Evolutionary conservation across 1,139 yeast species (phyloP), one percentile per base, ranked within the genome.

Genomic region (Yarrowia galli): DNA sequence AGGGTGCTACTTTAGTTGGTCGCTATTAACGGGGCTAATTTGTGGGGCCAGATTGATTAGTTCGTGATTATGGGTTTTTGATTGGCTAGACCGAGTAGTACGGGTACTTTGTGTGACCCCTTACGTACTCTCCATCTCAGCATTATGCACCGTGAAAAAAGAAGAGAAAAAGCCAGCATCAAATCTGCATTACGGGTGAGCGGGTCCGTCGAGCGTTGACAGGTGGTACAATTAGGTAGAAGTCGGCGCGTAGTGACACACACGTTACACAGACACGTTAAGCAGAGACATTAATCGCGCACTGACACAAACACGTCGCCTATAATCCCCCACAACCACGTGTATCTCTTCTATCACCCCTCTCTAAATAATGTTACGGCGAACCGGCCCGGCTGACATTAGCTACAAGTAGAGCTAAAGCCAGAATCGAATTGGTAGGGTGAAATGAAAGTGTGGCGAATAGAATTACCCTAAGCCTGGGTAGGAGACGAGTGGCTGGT

Each of bases 381-480:
- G 32, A 53, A 53, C 32, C 45, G 60, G 60, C 45, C 60, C 60
- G 60, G 60, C 60, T 53, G 45, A 53, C 22, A 49, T 28, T 5
- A 35, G 18, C 18, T 38, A 15, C 18, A 38, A 16, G 13, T 7
- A 15, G 38, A 7, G 38, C 8, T 38, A 42, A 23, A 42, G 40
- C 54, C 15, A 22, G 53, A n/a, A n/a, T n/a, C n/a, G n/a, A n/a
- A n/a, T n/a, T n/a, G n/a, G n/a, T n/a, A n/a, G n/a, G n/a, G n/a
- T n/a, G n/a, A n/a, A n/a, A n/a, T n/a, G n/a, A n/a, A n/a, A 45
- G 28, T 22, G 12, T 45, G 54, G 36, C 53, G 54, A 49, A 32
- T 32, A 25, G 13, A 49, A 28, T 48, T 48, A 15, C 28, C 28
- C 28, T 25, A 25, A 7, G 7, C 28, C 28, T n/a, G n/a, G n/a